A percentile compares a stretch with the other conserved stretches of the same genome.
Conservation (phyloP, 305 asterid genomes). For the Fraxinus floribunda region DNA sequence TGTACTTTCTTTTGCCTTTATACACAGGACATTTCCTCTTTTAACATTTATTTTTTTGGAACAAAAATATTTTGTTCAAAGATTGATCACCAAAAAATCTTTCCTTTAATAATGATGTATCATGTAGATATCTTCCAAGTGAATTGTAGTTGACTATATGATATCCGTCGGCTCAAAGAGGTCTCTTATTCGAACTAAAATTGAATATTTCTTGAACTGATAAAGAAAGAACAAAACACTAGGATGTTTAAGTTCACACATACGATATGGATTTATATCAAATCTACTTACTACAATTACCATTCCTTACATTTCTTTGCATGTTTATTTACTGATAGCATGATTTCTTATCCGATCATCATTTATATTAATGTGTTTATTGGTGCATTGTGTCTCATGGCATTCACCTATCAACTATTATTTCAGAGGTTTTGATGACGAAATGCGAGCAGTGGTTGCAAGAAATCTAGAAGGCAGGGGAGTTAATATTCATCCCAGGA, state of each 20-base stretch:
- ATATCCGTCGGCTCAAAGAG: not conserved
- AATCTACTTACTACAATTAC: not conserved
- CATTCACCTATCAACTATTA: slow-evolving; percentile 17
- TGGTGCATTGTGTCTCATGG: slow-evolving; percentile 16
- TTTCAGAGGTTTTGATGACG: slow-evolving; percentile 94
- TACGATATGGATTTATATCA: not conserved
- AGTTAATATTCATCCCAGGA: slow-evolving; percentile 73
- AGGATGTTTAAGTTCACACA: not conserved
- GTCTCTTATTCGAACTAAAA: not conserved
- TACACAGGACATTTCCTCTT: not conserved
- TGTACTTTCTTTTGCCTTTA: not conserved
- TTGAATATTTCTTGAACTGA: not conserved
- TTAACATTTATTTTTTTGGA: not conserved
- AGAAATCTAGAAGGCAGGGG: slow-evolving; percentile 98
- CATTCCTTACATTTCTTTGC: not conserved
- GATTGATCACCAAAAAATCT: not conserved
- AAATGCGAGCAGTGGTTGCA: slow-evolving; percentile 90
- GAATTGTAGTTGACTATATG: not conserved
- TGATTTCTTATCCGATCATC: slow-evolving; percentile 6
- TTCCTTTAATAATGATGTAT: not conserved
- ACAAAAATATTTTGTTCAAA: too few species aligned
- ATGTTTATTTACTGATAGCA: not conserved
- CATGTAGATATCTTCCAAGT: not conserved
- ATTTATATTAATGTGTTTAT: slow-evolving; percentile 12
- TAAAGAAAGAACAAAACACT: not conserved